These are phyloP conservation scores for Closterium sp. DNA, from an alignment of 139 green algal species.

Conservation along the genomic window DNA sequence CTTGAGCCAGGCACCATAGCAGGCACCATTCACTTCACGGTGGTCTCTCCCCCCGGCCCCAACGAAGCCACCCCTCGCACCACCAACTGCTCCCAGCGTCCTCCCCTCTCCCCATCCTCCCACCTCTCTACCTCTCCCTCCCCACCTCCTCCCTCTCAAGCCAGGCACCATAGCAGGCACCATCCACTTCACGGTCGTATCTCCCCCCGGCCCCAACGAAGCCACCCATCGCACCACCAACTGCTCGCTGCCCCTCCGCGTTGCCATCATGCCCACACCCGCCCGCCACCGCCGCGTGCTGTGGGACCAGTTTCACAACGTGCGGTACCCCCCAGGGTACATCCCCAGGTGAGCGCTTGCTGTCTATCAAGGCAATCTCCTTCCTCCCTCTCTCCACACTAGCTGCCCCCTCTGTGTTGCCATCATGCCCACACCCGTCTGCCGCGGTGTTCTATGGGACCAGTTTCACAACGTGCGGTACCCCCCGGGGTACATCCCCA, in stretches of 20 bases:
- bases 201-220: constrained; percentile 60
- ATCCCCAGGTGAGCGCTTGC: too few species aligned
- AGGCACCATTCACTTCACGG: constrained; percentile 65
- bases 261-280: neutral
- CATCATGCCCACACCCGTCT: constrained; percentile 42
- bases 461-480: constrained; percentile 94
- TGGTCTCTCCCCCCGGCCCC: constrained; percentile 67
- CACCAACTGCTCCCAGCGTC: neutral
- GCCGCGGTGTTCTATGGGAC: constrained; percentile 87
- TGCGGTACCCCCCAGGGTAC: constrained; percentile 79
- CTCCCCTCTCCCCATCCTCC: constrained; percentile 68
- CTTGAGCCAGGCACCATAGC: constrained; percentile 39
- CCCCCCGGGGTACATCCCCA: constrained; percentile 52
- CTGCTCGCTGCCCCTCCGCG: too few species aligned
- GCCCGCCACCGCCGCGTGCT: constrained; percentile 67
- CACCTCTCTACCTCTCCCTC: too few species aligned
- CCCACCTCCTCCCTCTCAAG: too few species aligned
- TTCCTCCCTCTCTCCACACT: too few species aligned
- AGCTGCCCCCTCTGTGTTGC: constrained; percentile 62
- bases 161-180: too few species aligned
- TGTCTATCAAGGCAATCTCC: too few species aligned
- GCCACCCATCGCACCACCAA: neutral
- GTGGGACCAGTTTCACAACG: constrained; percentile 93
- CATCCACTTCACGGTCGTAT: too few species aligned
- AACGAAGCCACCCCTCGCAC: constrained; percentile 36